These are phyloP conservation scores for Penicillium desertorum DNA, from an alignment of 495 filamentous ascomycete genomes.

Conservation along the genomic window DNA sequence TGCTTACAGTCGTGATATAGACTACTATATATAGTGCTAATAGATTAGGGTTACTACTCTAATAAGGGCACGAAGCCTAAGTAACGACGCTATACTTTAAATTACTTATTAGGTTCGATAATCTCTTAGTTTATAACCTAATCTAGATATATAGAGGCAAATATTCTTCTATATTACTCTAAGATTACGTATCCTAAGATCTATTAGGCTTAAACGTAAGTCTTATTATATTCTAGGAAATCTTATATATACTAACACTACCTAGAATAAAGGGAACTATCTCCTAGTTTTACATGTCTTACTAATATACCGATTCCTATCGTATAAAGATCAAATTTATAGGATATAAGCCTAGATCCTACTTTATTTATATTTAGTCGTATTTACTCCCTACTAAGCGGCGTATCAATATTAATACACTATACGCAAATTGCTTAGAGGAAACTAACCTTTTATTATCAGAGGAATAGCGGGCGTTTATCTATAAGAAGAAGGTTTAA, in stretches of 20 bases:
- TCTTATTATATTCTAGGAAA: background rate
- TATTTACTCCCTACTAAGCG: constrained; percentile 3
- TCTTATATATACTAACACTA: background rate
- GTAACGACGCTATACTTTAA: too few species aligned
- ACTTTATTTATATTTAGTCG: background rate
- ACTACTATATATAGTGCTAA: too few species aligned
- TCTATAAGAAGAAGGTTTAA: background rate
- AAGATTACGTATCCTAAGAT: too few species aligned
- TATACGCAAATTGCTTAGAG: background rate
- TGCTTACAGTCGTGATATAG: too few species aligned
- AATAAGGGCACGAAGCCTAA: too few species aligned
- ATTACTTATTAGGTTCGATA: too few species aligned
- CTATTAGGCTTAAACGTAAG: background rate
- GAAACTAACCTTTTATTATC: background rate
- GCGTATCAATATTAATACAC: constrained; percentile 1
- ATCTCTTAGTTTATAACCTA: too few species aligned
- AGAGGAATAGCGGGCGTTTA: background rate
- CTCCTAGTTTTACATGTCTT: background rate
- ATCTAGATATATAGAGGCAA: too few species aligned
- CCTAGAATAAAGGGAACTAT: constrained; percentile 3
- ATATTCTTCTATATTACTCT: too few species aligned
- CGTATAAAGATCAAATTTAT: constrained; percentile 5
- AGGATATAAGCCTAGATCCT: background rate
- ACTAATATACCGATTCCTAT: background rate
- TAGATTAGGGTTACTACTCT: too few species aligned